phyloP scores from a whole-genome alignment of 2,329 filamentous ascomycete species.

The Alternaria ventricosa region DNA sequence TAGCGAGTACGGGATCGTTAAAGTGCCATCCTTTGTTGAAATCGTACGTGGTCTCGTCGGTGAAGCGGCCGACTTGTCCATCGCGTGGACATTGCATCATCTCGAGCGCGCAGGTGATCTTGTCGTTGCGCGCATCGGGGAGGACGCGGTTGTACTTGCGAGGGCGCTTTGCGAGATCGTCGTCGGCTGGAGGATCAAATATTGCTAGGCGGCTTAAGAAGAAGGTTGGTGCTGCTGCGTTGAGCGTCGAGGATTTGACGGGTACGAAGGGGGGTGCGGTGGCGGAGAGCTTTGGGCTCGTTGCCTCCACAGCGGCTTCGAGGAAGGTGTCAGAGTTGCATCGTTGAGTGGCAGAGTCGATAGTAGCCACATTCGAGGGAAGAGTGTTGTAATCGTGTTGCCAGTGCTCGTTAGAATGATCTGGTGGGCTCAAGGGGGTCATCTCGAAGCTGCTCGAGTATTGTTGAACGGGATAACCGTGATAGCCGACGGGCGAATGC shows the following conservation, averaged over 20 bases:
- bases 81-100: not conserved
- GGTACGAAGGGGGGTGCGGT: not conserved
- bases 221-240: not conserved
- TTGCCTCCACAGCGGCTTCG: not conserved
- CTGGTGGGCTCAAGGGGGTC: not conserved
- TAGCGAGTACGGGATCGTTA: not conserved
- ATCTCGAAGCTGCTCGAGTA: not conserved
- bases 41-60: not conserved
- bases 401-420: not conserved
- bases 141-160: not conserved
- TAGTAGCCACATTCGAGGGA: accelerated
- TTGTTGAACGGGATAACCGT: not conserved
- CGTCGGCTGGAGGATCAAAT: not conserved
- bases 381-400: not conserved
- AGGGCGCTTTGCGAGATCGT: not conserved
- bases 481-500: not conserved
- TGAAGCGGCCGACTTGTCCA: not conserved
- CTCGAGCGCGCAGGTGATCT: not conserved
- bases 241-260: not conserved
- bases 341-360: not conserved
- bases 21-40: not conserved
- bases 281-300: not conserved
- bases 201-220: not conserved
- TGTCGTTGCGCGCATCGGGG: not conserved
- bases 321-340: not conserved